phyloP scores from a whole-genome alignment of 164 flowering plant genomes.

The Warburgia ugandensis region DNA sequence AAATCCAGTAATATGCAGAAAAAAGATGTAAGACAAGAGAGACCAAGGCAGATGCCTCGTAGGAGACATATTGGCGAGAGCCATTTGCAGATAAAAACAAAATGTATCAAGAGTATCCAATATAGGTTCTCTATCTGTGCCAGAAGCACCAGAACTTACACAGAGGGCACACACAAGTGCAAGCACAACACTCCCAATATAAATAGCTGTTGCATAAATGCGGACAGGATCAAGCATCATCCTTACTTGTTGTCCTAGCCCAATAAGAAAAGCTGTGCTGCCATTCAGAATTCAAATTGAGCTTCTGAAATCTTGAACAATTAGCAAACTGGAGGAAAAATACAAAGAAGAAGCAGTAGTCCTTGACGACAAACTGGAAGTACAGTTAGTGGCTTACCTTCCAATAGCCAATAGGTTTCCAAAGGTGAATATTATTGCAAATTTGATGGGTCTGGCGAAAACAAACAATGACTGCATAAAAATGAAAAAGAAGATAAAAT shows the following conservation, averaged over 20 bases:
- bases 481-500: neutral
- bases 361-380: neutral
- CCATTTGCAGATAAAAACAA: no score
- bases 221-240: constrained; percentile 91
- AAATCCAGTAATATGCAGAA: neutral
- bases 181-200: constrained; percentile 55
- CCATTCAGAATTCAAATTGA: constrained; percentile 23
- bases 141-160: constrained; percentile 50
- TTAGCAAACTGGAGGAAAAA: neutral
- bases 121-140: no score
- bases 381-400: constrained; percentile 11
- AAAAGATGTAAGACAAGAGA: no score
- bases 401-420: constrained; percentile 78
- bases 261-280: constrained; percentile 89
- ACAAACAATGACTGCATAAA: constrained; percentile 59
- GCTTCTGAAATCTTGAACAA: constrained; percentile 6
- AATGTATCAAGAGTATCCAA: no score
- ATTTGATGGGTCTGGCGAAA: constrained; percentile 77
- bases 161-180: constrained; percentile 75
- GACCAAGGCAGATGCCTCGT: no score
- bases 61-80: no score
- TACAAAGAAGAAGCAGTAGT: neutral
- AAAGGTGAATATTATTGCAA: constrained; percentile 73
- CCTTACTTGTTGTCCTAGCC: constrained; percentile 50
- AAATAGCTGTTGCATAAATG: constrained; percentile 65